A percentile compares a stretch with the other conserved stretches of the same genome.
Evolutionary conservation across 345 rosid species (phyloP).

Genomic region (Arabis alpina): DNA sequence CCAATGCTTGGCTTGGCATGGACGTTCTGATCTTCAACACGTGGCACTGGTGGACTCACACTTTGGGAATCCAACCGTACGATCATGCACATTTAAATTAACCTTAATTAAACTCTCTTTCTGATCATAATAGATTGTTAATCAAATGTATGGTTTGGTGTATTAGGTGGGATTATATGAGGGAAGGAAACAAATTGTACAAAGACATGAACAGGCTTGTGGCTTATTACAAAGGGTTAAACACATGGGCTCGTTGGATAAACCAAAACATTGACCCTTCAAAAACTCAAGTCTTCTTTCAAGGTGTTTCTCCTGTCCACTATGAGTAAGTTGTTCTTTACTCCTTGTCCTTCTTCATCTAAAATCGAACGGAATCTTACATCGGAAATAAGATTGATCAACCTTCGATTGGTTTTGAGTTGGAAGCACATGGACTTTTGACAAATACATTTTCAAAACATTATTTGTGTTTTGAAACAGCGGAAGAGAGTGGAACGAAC

Average conservation of each 20-base stretch:
- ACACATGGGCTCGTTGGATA: slow-evolving; percentile 98
- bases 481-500: slow-evolving; percentile 77
- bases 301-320: slow-evolving; percentile 85
- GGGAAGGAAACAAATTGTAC: slow-evolving; percentile 62
- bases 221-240: slow-evolving; percentile 82
- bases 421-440: not conserved
- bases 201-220: slow-evolving; percentile 85
- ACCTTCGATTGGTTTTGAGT: not conserved
- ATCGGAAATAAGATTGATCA: not conserved
- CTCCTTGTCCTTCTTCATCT: not conserved
- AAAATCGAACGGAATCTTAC: not conserved
- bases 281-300: slow-evolving; percentile 81
- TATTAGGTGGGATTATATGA: slow-evolving; percentile 74
- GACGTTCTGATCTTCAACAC: slow-evolving; percentile 86
- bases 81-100: slow-evolving; percentile 9
- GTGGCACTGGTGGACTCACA: slow-evolving; percentile 99
- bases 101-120: not conserved
- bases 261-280: slow-evolving; percentile 59
- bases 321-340: slow-evolving; percentile 65
- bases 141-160: slow-evolving; percentile 8
- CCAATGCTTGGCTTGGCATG: slow-evolving; percentile 76
- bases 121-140: not conserved
- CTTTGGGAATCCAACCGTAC: slow-evolving; percentile 70
- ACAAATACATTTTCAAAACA: slow-evolving; percentile 4
- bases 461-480: slow-evolving; percentile 42